These are phyloP conservation scores for Lablab purpureus DNA, from an alignment of 306 rosid species.

Conservation along the genomic window DNA sequence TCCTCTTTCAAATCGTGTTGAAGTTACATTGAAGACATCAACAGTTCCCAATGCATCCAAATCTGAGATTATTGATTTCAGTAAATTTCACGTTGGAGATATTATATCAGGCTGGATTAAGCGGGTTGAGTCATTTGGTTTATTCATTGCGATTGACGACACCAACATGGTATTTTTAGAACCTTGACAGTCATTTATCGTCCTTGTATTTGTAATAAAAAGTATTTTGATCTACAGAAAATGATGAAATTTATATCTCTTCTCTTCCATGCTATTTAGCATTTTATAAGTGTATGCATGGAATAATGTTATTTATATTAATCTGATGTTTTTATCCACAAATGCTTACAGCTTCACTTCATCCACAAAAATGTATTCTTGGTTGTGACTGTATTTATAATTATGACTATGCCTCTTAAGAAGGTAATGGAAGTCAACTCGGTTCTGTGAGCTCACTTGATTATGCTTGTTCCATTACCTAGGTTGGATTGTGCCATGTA, in stretches of 20 bases:
- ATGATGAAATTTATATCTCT: background rate
- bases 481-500: conserved; percentile 94
- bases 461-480: conserved; percentile 38
- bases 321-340: conserved; percentile 12
- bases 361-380: conserved; percentile 10
- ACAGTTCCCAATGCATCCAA: conserved; percentile 45
- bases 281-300: background rate
- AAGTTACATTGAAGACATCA: conserved; percentile 80
- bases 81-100: conserved; percentile 72
- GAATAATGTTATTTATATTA: background rate
- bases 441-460: conserved; percentile 35
- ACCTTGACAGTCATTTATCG: conserved; percentile 35
- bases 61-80: conserved; percentile 59
- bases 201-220: background rate
- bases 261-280: background rate
- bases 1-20: conserved; percentile 85
- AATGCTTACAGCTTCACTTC: conserved; percentile 9
- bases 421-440: background rate
- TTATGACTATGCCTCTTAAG: conserved; percentile 5
- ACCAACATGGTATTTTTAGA: conserved; percentile 64
- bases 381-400: conserved; percentile 10
- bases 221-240: background rate
- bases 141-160: conserved; percentile 78
- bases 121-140: conserved; percentile 89
- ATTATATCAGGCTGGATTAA: conserved; percentile 77